Percentiles rank a stretch among this genome's conserved stretches.
Conservation (phyloP, 2,329 filamentous ascomycete genomes). For the Alternaria burnsii region DNA sequence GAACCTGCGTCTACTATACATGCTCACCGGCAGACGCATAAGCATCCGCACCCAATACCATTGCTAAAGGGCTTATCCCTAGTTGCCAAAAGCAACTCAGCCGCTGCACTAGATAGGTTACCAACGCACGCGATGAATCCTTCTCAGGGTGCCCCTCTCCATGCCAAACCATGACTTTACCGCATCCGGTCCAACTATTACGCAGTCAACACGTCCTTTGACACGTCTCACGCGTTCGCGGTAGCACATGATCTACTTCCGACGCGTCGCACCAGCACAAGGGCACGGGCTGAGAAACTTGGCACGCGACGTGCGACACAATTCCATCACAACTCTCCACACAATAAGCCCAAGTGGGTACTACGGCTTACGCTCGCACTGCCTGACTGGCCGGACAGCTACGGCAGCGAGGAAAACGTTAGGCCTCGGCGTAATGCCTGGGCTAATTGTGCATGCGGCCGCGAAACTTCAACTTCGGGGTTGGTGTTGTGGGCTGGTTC, state of each 20-base stretch:
- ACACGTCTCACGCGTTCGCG: conserved; percentile 37
- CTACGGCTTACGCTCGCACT: neutral
- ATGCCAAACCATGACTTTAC: conserved; percentile 4
- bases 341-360: conserved; percentile 8
- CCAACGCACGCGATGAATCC: conserved; percentile 1
- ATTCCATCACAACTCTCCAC: conserved; percentile 8
- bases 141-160: neutral
- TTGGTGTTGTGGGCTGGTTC: conserved; percentile 25
- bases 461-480: conserved; percentile 22
- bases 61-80: conserved; percentile 3
- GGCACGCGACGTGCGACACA: conserved; percentile 20
- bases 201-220: conserved; percentile 6
- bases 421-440: conserved; percentile 25
- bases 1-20: conserved; percentile 6
- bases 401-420: conserved; percentile 11
- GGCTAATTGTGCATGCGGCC: conserved; percentile 15
- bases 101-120: conserved; percentile 8
- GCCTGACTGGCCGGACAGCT: conserved; percentile 6
- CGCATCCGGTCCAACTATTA: conserved; percentile 12
- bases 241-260: conserved; percentile 22
- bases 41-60: conserved; percentile 1
- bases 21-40: conserved; percentile 8
- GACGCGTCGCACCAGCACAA: conserved; percentile 27
- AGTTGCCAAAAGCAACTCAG: conserved; percentile 8
- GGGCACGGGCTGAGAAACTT: conserved; percentile 2